Evolutionary conservation across 305 asterid species (phyloP).

Genomic region (Fraxinus nigra): DNA sequence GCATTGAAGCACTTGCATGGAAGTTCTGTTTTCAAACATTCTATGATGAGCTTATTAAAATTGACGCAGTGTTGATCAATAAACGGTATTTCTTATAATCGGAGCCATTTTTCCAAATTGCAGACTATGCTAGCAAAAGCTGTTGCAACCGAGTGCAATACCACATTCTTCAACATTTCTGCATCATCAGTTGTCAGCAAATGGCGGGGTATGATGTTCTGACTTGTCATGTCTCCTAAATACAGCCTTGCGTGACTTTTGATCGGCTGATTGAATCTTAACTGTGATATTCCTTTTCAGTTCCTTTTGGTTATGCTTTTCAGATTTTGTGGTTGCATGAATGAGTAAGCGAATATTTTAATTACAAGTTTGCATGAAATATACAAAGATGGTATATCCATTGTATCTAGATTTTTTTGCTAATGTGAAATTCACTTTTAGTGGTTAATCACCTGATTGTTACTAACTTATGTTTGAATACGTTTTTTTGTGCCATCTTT

Average conservation of each 20-base stretch:
- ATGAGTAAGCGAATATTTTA: background rate
- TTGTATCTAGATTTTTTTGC: slow-evolving; percentile 12
- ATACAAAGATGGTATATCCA: background rate
- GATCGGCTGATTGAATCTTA: background rate
- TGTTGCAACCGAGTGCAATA: slow-evolving; percentile 97
- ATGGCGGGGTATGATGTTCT: slow-evolving; percentile 82
- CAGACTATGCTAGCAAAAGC: slow-evolving; percentile 99
- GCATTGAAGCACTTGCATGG: background rate
- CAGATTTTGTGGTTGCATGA: background rate
- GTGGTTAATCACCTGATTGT: background rate
- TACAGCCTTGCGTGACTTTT: slow-evolving; percentile 8
- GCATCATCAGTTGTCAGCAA: slow-evolving; percentile 98
- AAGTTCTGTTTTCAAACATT: background rate
- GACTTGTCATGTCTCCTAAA: slow-evolving; percentile 4
- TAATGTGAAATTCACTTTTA: slow-evolving; percentile 2
- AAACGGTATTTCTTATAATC: background rate
- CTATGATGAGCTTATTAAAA: background rate
- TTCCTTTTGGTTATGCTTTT: background rate
- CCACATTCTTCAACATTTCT: slow-evolving; percentile 95
- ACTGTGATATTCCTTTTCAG: background rate
- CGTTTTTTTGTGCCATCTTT: background rate
- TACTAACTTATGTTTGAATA: background rate
- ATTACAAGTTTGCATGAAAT: background rate
- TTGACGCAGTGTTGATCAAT: background rate
- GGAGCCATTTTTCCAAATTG: slow-evolving; percentile 19